Conservation (phyloP, 2,329 filamentous ascomycete species). For the Phaeomoniella chlamydospora region DNA sequence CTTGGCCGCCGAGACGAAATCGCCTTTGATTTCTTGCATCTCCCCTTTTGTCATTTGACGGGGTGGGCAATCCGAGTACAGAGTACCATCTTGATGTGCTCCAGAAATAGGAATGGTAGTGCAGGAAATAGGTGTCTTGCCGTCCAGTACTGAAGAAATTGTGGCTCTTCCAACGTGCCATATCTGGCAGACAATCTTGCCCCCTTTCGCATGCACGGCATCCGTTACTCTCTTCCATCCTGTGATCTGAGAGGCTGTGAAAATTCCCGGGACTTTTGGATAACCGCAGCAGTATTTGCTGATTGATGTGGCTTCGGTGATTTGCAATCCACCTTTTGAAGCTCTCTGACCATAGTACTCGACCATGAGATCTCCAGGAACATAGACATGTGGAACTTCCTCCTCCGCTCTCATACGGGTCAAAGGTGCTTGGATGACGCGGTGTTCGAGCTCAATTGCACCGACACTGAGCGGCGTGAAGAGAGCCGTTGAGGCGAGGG, state of each 20-base stretch:
- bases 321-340: slow-evolving; percentile 18
- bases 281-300: slow-evolving; percentile 13
- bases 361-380: slow-evolving; percentile 26
- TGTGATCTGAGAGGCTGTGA: slow-evolving; percentile 14
- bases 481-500: slow-evolving; percentile 1
- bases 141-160: slow-evolving; percentile 22
- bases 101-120: slow-evolving; percentile 21
- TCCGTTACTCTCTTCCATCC: slow-evolving; percentile 34
- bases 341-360: slow-evolving; percentile 42
- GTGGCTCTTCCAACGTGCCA: slow-evolving; percentile 23
- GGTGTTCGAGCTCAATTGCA: slow-evolving; percentile 23
- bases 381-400: slow-evolving; percentile 21
- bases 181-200: slow-evolving; percentile 27
- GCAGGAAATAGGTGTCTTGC: slow-evolving; percentile 11
- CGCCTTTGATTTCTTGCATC: slow-evolving; percentile 21
- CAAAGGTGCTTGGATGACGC: slow-evolving; percentile 42
- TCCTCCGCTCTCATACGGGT: slow-evolving; percentile 38
- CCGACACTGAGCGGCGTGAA: slow-evolving; percentile 26
- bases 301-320: slow-evolving; percentile 20
- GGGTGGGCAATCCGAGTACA: slow-evolving; percentile 16
- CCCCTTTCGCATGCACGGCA: slow-evolving; percentile 35
- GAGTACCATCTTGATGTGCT: slow-evolving; percentile 20
- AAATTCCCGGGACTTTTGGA: slow-evolving; percentile 17
- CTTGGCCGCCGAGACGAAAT: slow-evolving; percentile 27
- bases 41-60: slow-evolving; percentile 21